Conservation (phyloP, 176 grass and related monocot genomes). For the Aegilops speltoides region DNA sequence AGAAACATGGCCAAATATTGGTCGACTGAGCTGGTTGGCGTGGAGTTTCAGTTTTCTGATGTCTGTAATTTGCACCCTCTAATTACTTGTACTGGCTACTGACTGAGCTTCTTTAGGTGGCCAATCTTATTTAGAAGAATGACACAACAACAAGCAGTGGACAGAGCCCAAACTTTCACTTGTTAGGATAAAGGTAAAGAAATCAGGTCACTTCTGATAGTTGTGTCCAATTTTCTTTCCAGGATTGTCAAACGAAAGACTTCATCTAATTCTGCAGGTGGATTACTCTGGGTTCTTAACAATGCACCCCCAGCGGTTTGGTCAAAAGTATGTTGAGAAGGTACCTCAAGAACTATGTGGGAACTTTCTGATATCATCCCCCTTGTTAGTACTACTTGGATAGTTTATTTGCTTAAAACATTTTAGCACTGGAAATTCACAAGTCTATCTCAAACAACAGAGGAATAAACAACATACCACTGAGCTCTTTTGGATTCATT, state of each 20-base stretch:
- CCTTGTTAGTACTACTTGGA: no score
- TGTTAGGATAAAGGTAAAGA: slow-evolving; percentile 80
- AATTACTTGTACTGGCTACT: not conserved
- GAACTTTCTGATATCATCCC: no score
- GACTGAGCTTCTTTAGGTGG: slow-evolving; percentile 47
- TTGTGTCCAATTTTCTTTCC: not conserved
- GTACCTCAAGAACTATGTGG: no score
- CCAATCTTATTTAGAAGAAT: slow-evolving; percentile 63
- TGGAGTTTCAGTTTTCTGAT: no score
- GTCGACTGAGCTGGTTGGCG: not conserved
- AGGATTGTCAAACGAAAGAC: not conserved
- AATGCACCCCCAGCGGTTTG: slow-evolving; percentile 72
- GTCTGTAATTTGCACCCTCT: not conserved
- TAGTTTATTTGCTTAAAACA: no score
- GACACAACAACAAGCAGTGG: slow-evolving; percentile 34
- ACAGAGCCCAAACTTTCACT: slow-evolving; percentile 57
- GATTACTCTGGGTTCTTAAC: slow-evolving; percentile 54
- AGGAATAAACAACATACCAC: no score
- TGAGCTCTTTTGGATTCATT: no score
- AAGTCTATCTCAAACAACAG: no score
- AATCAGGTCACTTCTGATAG: slow-evolving; percentile 9
- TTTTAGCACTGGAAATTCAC: no score
- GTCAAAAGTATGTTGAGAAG: no score
- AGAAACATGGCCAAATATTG: not conserved
- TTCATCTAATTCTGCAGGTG: slow-evolving; percentile 49